These are phyloP conservation scores for Cryptosporidium andersoni DNA, from an alignment of 169 alveolate species.

Conservation along the genomic window DNA sequence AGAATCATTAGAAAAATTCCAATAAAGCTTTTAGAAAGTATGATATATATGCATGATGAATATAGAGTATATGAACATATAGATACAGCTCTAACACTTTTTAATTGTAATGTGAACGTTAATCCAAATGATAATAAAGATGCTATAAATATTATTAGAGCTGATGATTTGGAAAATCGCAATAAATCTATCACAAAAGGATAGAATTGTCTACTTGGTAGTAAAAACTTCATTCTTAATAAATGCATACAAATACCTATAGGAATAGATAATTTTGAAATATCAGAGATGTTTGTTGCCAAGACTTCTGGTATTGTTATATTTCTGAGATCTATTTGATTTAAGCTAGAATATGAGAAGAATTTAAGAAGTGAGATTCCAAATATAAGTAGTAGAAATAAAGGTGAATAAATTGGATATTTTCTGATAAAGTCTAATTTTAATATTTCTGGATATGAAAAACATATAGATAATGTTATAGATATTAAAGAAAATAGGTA, in stretches of 20 bases:
- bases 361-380: constrained; percentile 1
- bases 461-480: background rate
- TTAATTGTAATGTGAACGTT: constrained; percentile 23
- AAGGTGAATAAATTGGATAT: background rate
- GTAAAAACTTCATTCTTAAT: constrained; percentile 9
- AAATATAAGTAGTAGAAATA: background rate
- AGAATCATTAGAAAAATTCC: background rate
- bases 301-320: constrained; percentile 25
- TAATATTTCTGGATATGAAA: constrained; percentile 8
- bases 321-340: constrained; percentile 9
- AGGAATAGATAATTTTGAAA: constrained; percentile 57
- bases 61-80: constrained; percentile 20
- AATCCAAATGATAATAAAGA: constrained; percentile 50
- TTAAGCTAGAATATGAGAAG: constrained; percentile 10
- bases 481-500: background rate
- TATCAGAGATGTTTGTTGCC: constrained; percentile 11
- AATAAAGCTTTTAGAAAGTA: constrained; percentile 5
- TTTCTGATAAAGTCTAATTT: constrained; percentile 18
- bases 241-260: constrained; percentile 29
- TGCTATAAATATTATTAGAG: constrained; percentile 16
- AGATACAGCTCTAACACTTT: constrained; percentile 8
- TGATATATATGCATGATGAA: constrained; percentile 15
- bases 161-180: background rate
- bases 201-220: constrained; percentile 17
- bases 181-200: constrained; percentile 14